Evolutionary conservation across 768 basidiomycete genomes (phyloP).

Genomic region (Suillus ampliporus): DNA sequence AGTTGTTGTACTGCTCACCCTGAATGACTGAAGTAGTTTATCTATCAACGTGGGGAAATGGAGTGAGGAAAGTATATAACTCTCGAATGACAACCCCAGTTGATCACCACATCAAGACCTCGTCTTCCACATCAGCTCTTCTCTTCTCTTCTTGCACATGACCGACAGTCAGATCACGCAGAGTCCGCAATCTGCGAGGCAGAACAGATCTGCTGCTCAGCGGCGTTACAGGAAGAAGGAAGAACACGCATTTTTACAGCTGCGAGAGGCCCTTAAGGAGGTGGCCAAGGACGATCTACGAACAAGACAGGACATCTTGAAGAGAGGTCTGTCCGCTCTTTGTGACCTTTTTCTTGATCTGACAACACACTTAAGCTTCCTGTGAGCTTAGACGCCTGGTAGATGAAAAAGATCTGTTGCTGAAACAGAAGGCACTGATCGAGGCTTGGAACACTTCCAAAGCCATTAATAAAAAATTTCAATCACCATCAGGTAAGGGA

Average conservation of each 20-base stretch:
- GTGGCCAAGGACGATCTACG: conserved; percentile 1
- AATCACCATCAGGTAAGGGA: background rate
- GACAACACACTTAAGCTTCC: background rate
- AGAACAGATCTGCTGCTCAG: conserved; percentile 1
- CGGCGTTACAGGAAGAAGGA: conserved; percentile 9
- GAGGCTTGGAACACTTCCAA: background rate
- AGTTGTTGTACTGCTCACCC: background rate
- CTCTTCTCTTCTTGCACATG: background rate
- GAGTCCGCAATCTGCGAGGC: background rate
- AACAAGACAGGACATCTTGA: conserved; percentile 5
- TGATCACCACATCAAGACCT: background rate
- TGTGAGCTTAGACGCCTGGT: conserved; percentile 7
- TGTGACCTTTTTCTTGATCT: background rate
- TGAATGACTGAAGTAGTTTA: background rate
- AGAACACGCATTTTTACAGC: background rate
- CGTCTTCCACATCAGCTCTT: too few species aligned
- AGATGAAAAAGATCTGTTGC: background rate
- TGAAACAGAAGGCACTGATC: background rate
- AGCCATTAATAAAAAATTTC: background rate
- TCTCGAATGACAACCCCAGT: background rate
- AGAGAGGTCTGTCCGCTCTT: background rate
- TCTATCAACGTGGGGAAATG: background rate
- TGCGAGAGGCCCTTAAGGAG: background rate
- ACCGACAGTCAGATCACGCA: background rate
- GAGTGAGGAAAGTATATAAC: background rate